Base-by-base conservation (phyloP, 345 rosid species). In the Reutealis trisperma region DNA sequence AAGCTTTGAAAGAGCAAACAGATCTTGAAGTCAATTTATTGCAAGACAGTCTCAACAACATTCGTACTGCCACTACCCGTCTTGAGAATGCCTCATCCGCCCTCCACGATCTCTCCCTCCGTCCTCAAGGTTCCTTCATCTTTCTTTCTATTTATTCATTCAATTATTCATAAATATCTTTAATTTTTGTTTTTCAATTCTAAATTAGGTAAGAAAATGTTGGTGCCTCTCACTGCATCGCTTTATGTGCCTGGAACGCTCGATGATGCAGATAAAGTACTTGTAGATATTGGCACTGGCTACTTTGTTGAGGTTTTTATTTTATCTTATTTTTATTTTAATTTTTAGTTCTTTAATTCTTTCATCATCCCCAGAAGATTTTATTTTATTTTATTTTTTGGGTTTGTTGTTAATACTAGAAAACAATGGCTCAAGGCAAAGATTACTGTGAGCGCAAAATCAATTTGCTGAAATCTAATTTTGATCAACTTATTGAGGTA, bases 261-360 rank as follows among this genome's bases (percentile, higher is more conserved):
- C 45, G 93, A 94, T 76, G 97, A 90, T 18, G 88, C 97, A 37
- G 89, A 89, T 61, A 90, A 86, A 47, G 93, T 94, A 51, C 89
- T 96, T 34, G 97, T 96, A 67, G 98, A 96, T 83, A 89, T 96
- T 59, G 98, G 99, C 73, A 96, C 99, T 67, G 99, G 99, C 24
- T 96, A 91, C 88, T 96, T 96, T 88, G 93, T 94, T 57, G 97
- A 96, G 98, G 98, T 92, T n/a, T 18, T 6, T 72, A 37, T 52
- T 42, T 76, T 21, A 5, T 58, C 12, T 15, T 8, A 41, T 3
- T 9, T 18, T 57, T 66, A 13, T 18, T 21, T 58, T 11, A 0
- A 0, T 13, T 45, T 19, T 22, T 15, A 16, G 16, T 61, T 62
- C 18, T 19, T 51, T 62, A 47, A 54, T 54, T 16, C 59, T 15